phyloP scores from a whole-genome alignment of 2,329 filamentous ascomycete genomes.

The Aspergillus pseudoterreus region DNA sequence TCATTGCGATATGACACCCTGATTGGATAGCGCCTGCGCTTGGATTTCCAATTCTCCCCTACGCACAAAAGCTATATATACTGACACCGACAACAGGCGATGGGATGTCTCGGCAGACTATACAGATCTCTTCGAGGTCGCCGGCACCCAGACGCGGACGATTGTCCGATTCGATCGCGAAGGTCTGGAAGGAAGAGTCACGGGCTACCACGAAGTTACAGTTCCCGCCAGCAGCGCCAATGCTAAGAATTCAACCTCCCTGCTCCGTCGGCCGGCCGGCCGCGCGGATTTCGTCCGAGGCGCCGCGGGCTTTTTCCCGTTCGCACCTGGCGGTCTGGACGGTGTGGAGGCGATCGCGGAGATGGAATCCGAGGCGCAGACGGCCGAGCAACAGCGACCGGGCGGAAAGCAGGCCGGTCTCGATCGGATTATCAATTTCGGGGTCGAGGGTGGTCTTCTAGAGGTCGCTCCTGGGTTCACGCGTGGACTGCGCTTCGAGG shows the following conservation, averaged over 20 bases:
- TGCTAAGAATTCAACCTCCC: slow-evolving; percentile 90
- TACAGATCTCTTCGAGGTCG: slow-evolving; percentile 78
- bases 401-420: slow-evolving; percentile 52
- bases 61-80: not conserved
- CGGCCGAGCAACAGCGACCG: slow-evolving; percentile 45
- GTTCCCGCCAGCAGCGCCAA: slow-evolving; percentile 84
- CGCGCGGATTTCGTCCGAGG: slow-evolving; percentile 89
- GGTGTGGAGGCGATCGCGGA: slow-evolving; percentile 81
- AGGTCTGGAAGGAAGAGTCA: slow-evolving; percentile 87
- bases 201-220: slow-evolving; percentile 90
- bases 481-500: slow-evolving; percentile 70
- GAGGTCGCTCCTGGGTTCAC: slow-evolving; percentile 77
- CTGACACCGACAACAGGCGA: slow-evolving; percentile 39
- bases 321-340: slow-evolving; percentile 85
- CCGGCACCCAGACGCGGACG: slow-evolving; percentile 89
- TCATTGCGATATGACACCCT: too few relatives aligned
- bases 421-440: slow-evolving; percentile 83
- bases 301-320: slow-evolving; percentile 89
- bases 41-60: not conserved
- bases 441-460: slow-evolving; percentile 71
- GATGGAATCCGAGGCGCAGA: slow-evolving; percentile 68
- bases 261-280: slow-evolving; percentile 78
- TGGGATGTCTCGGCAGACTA: slow-evolving; percentile 83
- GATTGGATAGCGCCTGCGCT: not conserved
- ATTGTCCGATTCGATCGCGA: slow-evolving; percentile 88